Evolutionary conservation across 768 basidiomycete genomes (phyloP), one percentile per base, ranked within the genome.

Genomic region (Wakefieldia striispora): DNA sequence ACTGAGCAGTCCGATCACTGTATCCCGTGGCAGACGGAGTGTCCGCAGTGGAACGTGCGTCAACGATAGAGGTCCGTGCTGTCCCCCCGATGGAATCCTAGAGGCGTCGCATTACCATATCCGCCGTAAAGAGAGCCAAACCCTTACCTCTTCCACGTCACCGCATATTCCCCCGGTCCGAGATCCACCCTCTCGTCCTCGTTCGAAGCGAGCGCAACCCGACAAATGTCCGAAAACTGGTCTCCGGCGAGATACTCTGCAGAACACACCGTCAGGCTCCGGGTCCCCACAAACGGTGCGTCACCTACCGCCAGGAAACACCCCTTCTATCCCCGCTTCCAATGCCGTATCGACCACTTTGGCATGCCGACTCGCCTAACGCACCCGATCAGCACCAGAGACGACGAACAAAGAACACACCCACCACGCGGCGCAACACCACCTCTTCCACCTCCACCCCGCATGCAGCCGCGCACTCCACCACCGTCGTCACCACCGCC

Each of bases 241-340:
- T 92, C 90, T 0, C 84, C 85, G 11, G 79, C 59, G 23, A 80
- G 64, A 67, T 80, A 86, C 52, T 84, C 87, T 87, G 53, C 10
- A 19, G 24, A 58, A 50, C 29, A 36, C 9, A 26, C 8, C 8
- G 3, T 26, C 26, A 26, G 26, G 26, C 8, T 26, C 35, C 7
- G 8, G 6, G 8, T 9, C 6, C 26, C 26, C 26, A 17, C 14
- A 4, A 45, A 17, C n/a, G 26, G 37, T 40, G 7, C 43, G 4
- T 13, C 4, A 62, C 70, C 53, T 24, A 81, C 77, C 77, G 58
- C 75, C 75, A 19, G 80, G 77, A 45, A 23, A 23, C 43, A 69
- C 49, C 43, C 73, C 74, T 9, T 72, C 72, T 14, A 69, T 61
- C 2, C 72, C 73, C 5, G 61, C 56, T 37, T 82, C 80, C 8